These are phyloP conservation scores for Barbatosphaeria neglecta DNA, from an alignment of 495 filamentous ascomycete species.

Conservation along the genomic window DNA sequence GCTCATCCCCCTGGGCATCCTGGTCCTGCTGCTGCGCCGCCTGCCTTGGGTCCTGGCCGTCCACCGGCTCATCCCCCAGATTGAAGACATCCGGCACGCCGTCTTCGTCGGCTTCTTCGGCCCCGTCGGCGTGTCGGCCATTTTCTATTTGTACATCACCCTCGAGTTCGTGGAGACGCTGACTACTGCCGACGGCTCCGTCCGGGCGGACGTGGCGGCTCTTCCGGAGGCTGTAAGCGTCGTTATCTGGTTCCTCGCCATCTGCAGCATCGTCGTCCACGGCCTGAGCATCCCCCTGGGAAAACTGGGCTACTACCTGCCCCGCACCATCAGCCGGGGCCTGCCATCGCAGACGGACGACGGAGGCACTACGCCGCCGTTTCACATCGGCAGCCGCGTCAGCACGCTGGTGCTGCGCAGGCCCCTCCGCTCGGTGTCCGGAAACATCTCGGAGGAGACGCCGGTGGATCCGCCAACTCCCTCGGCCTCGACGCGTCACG, in stretches of 20 bases:
- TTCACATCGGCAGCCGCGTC: constrained; percentile 12
- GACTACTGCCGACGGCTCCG: constrained; percentile 42
- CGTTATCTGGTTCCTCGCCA: constrained; percentile 76
- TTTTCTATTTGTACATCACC: constrained; percentile 79
- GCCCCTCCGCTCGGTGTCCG: constrained; percentile 12
- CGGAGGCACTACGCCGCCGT: constrained; percentile 5
- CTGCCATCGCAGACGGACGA: constrained; percentile 9
- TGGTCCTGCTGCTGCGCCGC: constrained; percentile 69
- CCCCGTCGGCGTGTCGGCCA: constrained; percentile 83
- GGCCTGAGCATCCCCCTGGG: constrained; percentile 76
- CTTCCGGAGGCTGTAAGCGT: constrained; percentile 54
- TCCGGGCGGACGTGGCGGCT: constrained; percentile 52
- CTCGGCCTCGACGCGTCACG: constrained; percentile 17
- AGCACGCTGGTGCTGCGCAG: constrained; percentile 9
- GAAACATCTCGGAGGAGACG: constrained; percentile 6
- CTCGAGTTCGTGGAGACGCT: constrained; percentile 53
- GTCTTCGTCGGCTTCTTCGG: constrained; percentile 88
- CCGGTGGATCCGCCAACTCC: neutral
- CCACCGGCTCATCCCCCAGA: constrained; percentile 69
- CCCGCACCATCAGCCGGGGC: constrained; percentile 58
- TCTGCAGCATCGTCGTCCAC: constrained; percentile 84
- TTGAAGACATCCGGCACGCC: constrained; percentile 61
- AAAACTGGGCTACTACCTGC: constrained; percentile 70
- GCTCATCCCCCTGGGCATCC: constrained; percentile 64
- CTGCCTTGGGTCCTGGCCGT: constrained; percentile 64